Percentiles rank a stretch among this genome's conserved stretches.
phyloP scores from a whole-genome alignment of 164 flowering plant genomes.

The Dillenia suffruticosa region DNA sequence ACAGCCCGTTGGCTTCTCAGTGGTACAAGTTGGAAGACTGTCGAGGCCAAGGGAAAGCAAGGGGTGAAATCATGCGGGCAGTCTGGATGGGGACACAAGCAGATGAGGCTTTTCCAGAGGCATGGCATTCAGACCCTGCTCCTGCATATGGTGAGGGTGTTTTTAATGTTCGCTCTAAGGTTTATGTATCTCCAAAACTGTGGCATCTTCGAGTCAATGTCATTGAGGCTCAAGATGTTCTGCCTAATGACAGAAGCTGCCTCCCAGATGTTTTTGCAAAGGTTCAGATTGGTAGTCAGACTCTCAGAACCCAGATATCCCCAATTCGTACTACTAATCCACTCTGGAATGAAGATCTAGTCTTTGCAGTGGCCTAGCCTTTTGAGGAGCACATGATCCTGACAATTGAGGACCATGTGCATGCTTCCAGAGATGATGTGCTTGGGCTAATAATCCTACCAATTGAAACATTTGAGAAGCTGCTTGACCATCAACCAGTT shows the following conservation, averaged over 20 bases:
- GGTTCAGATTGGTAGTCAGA: slow-evolving; percentile 36
- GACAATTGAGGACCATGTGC: slow-evolving; percentile 37
- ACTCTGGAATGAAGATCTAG: slow-evolving; percentile 42
- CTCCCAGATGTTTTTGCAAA: slow-evolving; percentile 30
- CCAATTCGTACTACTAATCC: slow-evolving; percentile 29
- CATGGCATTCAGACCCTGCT: slow-evolving; percentile 46
- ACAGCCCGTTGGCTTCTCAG: slow-evolving; percentile 48
- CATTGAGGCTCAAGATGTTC: slow-evolving; percentile 42
- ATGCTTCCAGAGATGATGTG: slow-evolving; percentile 30
- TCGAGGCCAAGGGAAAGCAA: slow-evolving; percentile 28
- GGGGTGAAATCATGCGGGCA: slow-evolving; percentile 44
- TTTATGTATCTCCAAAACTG: slow-evolving; percentile 44
- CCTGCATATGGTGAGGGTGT: slow-evolving; percentile 33
- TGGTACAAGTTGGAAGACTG: slow-evolving; percentile 45
- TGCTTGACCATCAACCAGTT: slow-evolving; percentile 34
- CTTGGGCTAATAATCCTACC: slow-evolving; percentile 31
- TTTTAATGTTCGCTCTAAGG: slow-evolving; percentile 35
- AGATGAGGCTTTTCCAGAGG: slow-evolving; percentile 44
- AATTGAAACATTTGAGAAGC: slow-evolving; percentile 24
- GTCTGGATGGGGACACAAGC: slow-evolving; percentile 57
- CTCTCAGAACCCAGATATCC: slow-evolving; percentile 28
- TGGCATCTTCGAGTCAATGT: slow-evolving; percentile 44
- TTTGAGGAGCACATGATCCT: slow-evolving; percentile 36
- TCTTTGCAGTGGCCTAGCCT: slow-evolving; percentile 45
- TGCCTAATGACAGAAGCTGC: slow-evolving; percentile 33